These are phyloP conservation scores for Colletotrichum somersetense DNA, from an alignment of 2,329 filamentous ascomycete genomes.

Conservation along the genomic window DNA sequence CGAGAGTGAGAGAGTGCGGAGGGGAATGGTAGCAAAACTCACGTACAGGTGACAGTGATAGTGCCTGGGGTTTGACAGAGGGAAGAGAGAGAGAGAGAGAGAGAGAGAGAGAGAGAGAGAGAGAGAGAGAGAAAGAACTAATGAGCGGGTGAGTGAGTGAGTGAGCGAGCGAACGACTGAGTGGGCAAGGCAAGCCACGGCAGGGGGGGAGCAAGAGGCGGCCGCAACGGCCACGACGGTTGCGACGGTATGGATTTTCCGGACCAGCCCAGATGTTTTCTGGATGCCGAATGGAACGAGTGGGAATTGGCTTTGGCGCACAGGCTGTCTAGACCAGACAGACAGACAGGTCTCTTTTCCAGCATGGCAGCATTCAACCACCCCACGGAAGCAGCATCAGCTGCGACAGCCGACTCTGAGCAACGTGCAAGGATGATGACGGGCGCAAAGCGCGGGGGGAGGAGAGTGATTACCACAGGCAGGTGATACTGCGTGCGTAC, in stretches of 20 bases:
- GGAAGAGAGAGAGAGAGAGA: neutral
- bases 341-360: neutral
- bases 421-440: constrained; percentile 36
- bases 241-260: constrained; percentile 27
- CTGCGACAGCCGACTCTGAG: constrained; percentile 23
- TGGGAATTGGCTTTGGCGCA: constrained; percentile 31
- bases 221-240: constrained; percentile 20
- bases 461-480: too few relatives aligned
- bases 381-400: constrained; percentile 9
- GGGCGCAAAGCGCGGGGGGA: neutral
- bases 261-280: constrained; percentile 23
- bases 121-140: too few relatives aligned
- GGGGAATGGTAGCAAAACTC: neutral
- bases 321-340: neutral
- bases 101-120: neutral
- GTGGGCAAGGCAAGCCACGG: constrained; percentile 19
- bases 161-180: neutral
- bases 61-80: neutral
- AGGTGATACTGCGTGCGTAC: too few relatives aligned
- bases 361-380: neutral
- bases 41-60: neutral
- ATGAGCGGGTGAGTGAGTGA: neutral
- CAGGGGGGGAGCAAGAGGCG: neutral
- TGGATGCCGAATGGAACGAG: constrained; percentile 24
- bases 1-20: neutral